Evolutionary conservation across 169 alveolate species (phyloP).

Genomic region (Amoebophrya sp.): DNA sequence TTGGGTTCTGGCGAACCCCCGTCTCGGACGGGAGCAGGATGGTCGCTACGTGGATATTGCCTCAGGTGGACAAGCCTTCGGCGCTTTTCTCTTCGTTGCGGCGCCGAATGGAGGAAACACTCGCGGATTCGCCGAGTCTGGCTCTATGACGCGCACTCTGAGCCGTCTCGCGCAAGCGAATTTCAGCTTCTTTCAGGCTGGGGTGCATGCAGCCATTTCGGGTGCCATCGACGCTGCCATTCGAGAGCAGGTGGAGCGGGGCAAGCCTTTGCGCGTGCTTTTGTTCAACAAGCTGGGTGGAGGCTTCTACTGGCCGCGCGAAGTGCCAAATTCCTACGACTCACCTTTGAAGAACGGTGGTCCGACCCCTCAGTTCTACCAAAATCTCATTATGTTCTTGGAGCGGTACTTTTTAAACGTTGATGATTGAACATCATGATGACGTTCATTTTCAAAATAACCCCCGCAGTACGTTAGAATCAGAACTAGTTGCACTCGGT

Average conservation of each 20-base stretch:
- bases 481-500: too few relatives aligned
- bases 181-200: background rate
- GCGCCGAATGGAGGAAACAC: background rate
- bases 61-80: too few relatives aligned
- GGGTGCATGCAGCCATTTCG: background rate
- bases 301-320: background rate
- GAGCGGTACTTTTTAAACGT: too few relatives aligned
- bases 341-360: too few relatives aligned
- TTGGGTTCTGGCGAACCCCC: background rate
- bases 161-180: background rate
- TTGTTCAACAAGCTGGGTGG: background rate
- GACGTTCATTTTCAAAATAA: too few relatives aligned
- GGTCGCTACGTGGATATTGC: background rate
- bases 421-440: too few relatives aligned
- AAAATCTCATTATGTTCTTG: too few relatives aligned
- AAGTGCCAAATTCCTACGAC: too few relatives aligned
- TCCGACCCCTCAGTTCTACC: too few relatives aligned
- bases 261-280: background rate
- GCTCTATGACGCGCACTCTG: background rate
- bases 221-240: background rate
- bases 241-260: background rate
- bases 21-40: background rate
- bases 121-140: background rate
- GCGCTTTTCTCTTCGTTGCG: background rate
- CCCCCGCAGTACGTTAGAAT: too few relatives aligned